Percentiles rank a stretch among this genome's conserved stretches.
These are phyloP conservation scores for Populus simonii DNA, from an alignment of 345 rosid species.

Conservation along the genomic window DNA sequence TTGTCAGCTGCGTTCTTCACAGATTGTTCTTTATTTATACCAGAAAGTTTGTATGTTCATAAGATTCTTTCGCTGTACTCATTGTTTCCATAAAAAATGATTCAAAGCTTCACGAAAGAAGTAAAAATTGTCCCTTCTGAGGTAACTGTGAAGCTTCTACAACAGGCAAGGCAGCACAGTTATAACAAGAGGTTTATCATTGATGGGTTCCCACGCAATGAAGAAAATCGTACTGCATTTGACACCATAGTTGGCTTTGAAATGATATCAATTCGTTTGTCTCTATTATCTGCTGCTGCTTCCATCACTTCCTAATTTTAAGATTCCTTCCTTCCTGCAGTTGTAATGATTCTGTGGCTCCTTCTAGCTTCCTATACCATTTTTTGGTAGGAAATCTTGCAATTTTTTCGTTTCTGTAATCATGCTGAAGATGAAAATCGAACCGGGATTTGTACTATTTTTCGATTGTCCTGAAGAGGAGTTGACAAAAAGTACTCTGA, in stretches of 20 bases:
- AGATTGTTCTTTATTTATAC: conserved; percentile 4
- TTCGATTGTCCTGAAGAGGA: conserved; percentile 70
- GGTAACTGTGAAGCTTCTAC: conserved; percentile 75
- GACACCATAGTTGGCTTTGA: conserved; percentile 53
- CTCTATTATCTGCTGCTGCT: background rate
- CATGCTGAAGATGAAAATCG: conserved; percentile 45
- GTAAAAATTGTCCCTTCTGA: conserved; percentile 89
- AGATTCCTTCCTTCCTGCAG: background rate
- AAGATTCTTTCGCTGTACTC: conserved; percentile 13
- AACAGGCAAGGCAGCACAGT: conserved; percentile 57
- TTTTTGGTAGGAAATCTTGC: background rate
- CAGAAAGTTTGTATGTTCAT: background rate
- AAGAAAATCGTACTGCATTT: conserved; percentile 71
- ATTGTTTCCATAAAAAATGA: conserved; percentile 51
- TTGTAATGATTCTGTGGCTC: background rate
- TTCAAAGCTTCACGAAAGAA: conserved; percentile 57
- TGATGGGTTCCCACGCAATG: conserved; percentile 86
- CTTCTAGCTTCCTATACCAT: background rate
- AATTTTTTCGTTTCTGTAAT: background rate
- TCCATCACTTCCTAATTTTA: background rate
- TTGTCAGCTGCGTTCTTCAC: background rate
- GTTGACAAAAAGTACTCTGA: conserved; percentile 57
- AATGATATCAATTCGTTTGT: too few relatives aligned
- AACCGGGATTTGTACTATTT: conserved; percentile 56
- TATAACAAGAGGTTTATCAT: conserved; percentile 63